A percentile compares a stretch with the other conserved stretches of the same genome.
Evolutionary conservation across 2,329 filamentous ascomycete genomes (phyloP).

Genomic region (Penicillium sp.): DNA sequence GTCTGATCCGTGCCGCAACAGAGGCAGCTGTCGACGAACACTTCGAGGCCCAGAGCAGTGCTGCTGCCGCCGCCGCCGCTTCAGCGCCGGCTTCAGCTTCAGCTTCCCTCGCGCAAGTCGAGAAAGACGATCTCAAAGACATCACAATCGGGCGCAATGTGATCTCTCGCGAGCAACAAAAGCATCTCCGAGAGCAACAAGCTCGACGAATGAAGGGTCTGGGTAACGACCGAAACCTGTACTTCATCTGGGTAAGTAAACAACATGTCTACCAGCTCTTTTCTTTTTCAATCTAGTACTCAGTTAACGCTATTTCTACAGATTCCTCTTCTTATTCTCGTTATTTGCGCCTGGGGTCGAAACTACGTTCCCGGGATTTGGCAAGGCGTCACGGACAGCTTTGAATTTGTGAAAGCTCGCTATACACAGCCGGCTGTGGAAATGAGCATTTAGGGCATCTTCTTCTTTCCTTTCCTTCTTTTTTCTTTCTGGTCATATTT

Average conservation of each 20-base stretch:
- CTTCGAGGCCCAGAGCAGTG: constrained; percentile 32
- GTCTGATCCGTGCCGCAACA: constrained; percentile 36
- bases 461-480: constrained; percentile 9
- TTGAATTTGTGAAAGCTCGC: constrained; percentile 33
- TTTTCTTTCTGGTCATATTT: constrained; percentile 8
- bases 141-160: constrained; percentile 38
- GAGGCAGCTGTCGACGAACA: constrained; percentile 40
- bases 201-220: constrained; percentile 43
- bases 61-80: constrained; percentile 12
- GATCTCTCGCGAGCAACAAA: constrained; percentile 40
- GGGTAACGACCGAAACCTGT: constrained; percentile 45
- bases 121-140: constrained; percentile 33
- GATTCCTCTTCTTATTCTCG: constrained; percentile 43
- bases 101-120: constrained; percentile 15
- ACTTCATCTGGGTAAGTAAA: constrained; percentile 46
- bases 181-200: constrained; percentile 41
- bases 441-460: constrained; percentile 21
- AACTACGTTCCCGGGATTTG: constrained; percentile 38
- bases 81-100: constrained; percentile 13
- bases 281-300: constrained; percentile 15
- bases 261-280: neutral
- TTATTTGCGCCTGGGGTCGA: constrained; percentile 40
- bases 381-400: constrained; percentile 32
- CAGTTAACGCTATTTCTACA: neutral
- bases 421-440: constrained; percentile 29